These are phyloP conservation scores for Aspergillus alliaceus DNA, from an alignment of 2,329 filamentous ascomycete genomes.

Conservation along the genomic window DNA sequence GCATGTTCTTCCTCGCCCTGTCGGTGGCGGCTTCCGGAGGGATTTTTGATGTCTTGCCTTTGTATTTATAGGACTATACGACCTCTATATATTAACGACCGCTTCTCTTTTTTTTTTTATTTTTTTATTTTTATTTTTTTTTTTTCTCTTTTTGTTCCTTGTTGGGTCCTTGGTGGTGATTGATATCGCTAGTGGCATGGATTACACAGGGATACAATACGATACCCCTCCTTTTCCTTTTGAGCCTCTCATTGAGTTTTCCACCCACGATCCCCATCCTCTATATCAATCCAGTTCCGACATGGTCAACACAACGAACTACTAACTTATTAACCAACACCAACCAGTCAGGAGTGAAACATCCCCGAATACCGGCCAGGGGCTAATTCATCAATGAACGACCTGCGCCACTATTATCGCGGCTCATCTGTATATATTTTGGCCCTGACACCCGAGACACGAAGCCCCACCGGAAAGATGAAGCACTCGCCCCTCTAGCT, in stretches of 20 bases:
- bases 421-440: slow-evolving; percentile 60
- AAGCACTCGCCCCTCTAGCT: slow-evolving; percentile 5
- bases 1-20: neutral
- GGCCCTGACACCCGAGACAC: slow-evolving; percentile 47
- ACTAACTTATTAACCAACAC: too few species aligned
- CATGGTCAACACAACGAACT: too few species aligned
- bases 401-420: slow-evolving; percentile 58
- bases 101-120: neutral
- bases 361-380: slow-evolving; percentile 57
- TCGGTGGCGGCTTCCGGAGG: neutral
- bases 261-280: neutral
- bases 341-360: slow-evolving; percentile 54
- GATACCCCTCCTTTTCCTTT: neutral
- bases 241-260: neutral
- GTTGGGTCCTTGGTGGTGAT: neutral
- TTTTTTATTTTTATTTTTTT: neutral
- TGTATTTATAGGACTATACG: neutral
- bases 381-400: slow-evolving; percentile 53
- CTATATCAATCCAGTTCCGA: neutral
- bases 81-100: neutral
- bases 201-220: neutral
- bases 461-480: slow-evolving; percentile 46
- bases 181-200: neutral
- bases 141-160: neutral
- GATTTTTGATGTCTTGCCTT: neutral